phyloP scores from a whole-genome alignment of 2,329 filamentous ascomycete species.

The Fusarium oxysporum region DNA sequence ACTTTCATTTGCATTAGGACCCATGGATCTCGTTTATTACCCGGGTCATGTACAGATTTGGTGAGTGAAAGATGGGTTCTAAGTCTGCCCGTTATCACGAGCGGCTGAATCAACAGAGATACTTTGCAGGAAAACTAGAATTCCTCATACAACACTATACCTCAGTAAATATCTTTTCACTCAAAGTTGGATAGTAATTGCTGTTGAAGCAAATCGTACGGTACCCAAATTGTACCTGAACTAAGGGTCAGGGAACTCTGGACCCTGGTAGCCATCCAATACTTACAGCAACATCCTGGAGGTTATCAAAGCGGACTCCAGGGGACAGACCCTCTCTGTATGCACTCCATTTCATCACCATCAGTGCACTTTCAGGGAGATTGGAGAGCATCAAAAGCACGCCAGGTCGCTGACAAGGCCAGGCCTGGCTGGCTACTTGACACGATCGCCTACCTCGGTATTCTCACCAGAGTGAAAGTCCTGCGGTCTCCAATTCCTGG shows the following conservation, averaged over 20 bases:
- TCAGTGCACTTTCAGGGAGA: conserved; percentile 20
- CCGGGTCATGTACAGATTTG: background rate
- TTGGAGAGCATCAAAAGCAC: conserved; percentile 9
- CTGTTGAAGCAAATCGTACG: background rate
- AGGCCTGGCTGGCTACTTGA: conserved; percentile 3
- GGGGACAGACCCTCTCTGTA: conserved; percentile 25
- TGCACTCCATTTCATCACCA: conserved; percentile 26
- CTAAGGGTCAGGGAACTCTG: conserved; percentile 6
- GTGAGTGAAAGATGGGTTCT: background rate
- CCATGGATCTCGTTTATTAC: conserved; percentile 20
- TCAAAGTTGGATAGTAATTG: background rate
- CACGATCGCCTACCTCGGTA: background rate
- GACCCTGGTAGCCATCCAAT: conserved; percentile 12
- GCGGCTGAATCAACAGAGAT: background rate
- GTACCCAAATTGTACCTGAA: conserved; percentile 20
- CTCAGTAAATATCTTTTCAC: background rate
- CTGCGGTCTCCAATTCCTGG: background rate
- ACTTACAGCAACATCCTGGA: conserved; percentile 24
- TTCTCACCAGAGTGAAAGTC: background rate
- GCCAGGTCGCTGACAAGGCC: conserved; percentile 5
- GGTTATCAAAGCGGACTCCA: conserved; percentile 29
- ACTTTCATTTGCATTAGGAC: conserved; percentile 25
- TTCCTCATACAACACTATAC: background rate
- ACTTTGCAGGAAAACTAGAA: background rate
- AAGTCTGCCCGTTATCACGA: background rate